These are phyloP conservation scores for Penicillium sclerotigenum DNA, from an alignment of 2,329 filamentous ascomycete species.

Conservation along the genomic window DNA sequence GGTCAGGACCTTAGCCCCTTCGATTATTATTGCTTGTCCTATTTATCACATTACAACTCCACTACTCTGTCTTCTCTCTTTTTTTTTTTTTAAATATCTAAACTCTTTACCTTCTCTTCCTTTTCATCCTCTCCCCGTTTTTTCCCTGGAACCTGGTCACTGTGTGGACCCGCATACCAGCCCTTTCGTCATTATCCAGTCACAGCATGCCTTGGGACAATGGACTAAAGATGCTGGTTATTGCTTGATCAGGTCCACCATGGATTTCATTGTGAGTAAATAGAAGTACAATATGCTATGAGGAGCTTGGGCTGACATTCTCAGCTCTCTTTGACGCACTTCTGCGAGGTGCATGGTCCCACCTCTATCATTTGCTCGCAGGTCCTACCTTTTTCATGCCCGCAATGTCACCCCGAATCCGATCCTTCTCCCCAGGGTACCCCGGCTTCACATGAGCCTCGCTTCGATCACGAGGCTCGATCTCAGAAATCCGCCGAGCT, in stretches of 20 bases:
- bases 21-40: slow-evolving; percentile 8
- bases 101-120: slow-evolving; percentile 2
- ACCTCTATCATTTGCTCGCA: slow-evolving; percentile 62
- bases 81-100: slow-evolving; percentile 1
- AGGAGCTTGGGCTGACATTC: slow-evolving; percentile 3
- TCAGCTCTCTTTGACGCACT: slow-evolving; percentile 61
- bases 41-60: slow-evolving; percentile 3
- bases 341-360: slow-evolving; percentile 61
- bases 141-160: slow-evolving; percentile 19
- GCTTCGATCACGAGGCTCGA: slow-evolving; percentile 12
- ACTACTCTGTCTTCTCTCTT: background rate
- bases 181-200: slow-evolving; percentile 20
- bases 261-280: slow-evolving; percentile 47
- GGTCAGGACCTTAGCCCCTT: slow-evolving; percentile 5
- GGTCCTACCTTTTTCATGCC: slow-evolving; percentile 54
- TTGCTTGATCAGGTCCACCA: slow-evolving; percentile 21
- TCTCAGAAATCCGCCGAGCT: slow-evolving; percentile 15
- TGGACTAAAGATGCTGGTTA: slow-evolving; percentile 29
- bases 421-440: slow-evolving; percentile 37
- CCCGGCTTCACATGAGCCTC: slow-evolving; percentile 24
- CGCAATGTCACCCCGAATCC: slow-evolving; percentile 48
- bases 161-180: slow-evolving; percentile 22
- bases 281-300: background rate
- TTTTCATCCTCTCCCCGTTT: background rate
- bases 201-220: slow-evolving; percentile 32